phyloP scores from a whole-genome alignment of 257 asterid genomes.

The Ligustrum vulgare region DNA sequence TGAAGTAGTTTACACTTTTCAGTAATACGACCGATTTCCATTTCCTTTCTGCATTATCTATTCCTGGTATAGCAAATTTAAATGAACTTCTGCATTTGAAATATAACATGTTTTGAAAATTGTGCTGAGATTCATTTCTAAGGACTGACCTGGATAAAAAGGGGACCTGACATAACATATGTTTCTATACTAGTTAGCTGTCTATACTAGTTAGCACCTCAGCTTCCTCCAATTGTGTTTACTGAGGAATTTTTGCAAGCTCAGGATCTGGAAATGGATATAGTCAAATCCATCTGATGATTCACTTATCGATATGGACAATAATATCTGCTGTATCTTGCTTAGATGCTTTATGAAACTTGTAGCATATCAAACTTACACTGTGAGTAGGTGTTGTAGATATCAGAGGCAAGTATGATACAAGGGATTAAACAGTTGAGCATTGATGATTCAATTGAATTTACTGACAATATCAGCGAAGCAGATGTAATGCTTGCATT shows the following conservation, averaged over 20 bases:
- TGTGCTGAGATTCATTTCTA: background rate
- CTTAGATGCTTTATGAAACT: conserved; percentile 28
- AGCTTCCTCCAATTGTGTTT: background rate
- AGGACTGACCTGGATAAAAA: conserved; percentile 8
- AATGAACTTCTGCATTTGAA: background rate
- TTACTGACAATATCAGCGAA: conserved; percentile 91
- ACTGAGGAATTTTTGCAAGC: background rate
- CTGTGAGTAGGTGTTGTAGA: conserved; percentile 63
- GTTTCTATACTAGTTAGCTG: background rate
- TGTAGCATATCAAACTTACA: conserved; percentile 42
- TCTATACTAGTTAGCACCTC: background rate
- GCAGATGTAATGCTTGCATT: conserved; percentile 84
- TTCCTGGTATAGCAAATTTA: background rate
- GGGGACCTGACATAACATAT: background rate
- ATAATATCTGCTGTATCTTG: conserved; percentile 6
- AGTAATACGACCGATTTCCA: background rate
- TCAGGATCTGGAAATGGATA: conserved; percentile 9
- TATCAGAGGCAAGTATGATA: conserved; percentile 71
- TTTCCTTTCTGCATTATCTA: background rate
- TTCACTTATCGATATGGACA: conserved; percentile 8
- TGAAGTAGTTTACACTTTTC: background rate
- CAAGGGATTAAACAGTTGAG: conserved; percentile 82
- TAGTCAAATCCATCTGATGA: background rate
- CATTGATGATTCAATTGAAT: conserved; percentile 52
- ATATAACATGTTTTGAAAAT: background rate